Conservation (phyloP, 2,329 filamentous ascomycete genomes). For the Fusarium goolgardi region DNA sequence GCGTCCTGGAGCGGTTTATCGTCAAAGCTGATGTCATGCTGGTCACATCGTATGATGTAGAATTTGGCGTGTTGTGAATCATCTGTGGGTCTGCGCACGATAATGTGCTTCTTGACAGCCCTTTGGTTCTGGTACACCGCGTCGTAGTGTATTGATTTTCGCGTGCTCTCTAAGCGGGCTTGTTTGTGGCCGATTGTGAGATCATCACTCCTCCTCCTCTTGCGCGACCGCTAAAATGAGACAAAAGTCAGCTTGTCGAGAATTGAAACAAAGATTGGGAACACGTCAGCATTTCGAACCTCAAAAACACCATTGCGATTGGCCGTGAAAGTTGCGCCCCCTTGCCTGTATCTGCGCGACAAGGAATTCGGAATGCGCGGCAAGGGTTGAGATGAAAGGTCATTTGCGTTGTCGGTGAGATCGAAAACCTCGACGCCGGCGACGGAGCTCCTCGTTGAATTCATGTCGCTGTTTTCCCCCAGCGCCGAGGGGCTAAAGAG, state of each 20-base stretch:
- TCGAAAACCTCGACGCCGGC: not conserved
- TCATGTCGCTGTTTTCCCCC: not conserved
- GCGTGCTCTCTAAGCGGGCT: conserved; percentile 4
- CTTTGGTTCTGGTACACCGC: conserved; percentile 33
- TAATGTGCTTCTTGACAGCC: conserved; percentile 31
- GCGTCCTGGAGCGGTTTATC: conserved; percentile 22
- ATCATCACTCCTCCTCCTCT: conserved; percentile 14
- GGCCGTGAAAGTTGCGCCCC: conserved; percentile 5
- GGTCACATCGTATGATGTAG: conserved; percentile 34
- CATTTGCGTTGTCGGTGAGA: not conserved
- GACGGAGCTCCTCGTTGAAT: not conserved
- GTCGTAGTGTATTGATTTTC: conserved; percentile 29
- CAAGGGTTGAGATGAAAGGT: not conserved
- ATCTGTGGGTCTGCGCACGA: conserved; percentile 19
- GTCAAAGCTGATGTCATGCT: conserved; percentile 27
- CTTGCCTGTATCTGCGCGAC: not conserved
- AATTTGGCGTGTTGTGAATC: conserved; percentile 3
- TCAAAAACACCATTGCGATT: conserved; percentile 8
- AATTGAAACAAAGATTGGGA: not conserved
- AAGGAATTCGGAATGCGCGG: not conserved
- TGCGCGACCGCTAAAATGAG: not conserved
- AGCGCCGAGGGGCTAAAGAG: not conserved
- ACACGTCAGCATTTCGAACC: conserved; percentile 3
- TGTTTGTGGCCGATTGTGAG: not conserved
- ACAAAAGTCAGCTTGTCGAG: conserved; percentile 3